Evolutionary conservation across 2,329 filamentous ascomycete species (phyloP).

Genomic region (Fusarium sp.): DNA sequence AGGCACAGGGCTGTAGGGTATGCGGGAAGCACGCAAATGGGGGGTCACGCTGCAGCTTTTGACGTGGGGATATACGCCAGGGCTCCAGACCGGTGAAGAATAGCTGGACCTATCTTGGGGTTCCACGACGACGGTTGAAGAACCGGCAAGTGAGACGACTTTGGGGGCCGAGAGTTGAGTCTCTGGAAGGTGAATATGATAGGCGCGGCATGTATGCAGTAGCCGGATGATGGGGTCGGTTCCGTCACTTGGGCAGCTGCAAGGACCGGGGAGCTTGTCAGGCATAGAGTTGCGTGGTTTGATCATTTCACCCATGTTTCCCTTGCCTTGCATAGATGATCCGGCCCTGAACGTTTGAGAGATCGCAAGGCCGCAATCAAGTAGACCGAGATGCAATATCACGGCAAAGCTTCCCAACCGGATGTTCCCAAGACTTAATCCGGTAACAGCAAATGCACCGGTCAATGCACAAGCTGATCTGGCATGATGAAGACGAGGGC

Average conservation of each 20-base stretch:
- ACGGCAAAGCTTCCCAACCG: slow-evolving; percentile 24
- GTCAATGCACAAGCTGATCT: slow-evolving; percentile 35
- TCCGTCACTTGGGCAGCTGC: slow-evolving; percentile 17
- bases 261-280: slow-evolving; percentile 15
- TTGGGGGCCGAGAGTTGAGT: slow-evolving; percentile 6
- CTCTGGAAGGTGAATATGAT: slow-evolving; percentile 22
- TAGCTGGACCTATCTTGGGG: slow-evolving; percentile 34
- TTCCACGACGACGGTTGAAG: slow-evolving; percentile 37
- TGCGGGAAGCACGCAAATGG: slow-evolving; percentile 22
- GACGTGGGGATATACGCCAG: slow-evolving; percentile 40
- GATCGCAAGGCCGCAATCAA: too few species aligned
- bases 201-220: slow-evolving; percentile 29
- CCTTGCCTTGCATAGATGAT: slow-evolving; percentile 43
- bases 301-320: slow-evolving; percentile 33
- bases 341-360: neutral
- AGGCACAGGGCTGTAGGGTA: slow-evolving; percentile 31
- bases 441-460: slow-evolving; percentile 29
- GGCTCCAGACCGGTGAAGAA: slow-evolving; percentile 46
- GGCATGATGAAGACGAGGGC: slow-evolving; percentile 7
- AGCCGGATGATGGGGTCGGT: slow-evolving; percentile 32
- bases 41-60: slow-evolving; percentile 35
- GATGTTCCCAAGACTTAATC: slow-evolving; percentile 14
- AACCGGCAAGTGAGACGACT: slow-evolving; percentile 21
- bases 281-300: slow-evolving; percentile 21
- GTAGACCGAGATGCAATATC: slow-evolving; percentile 20